Percentiles rank a stretch among this genome's conserved stretches.
Conservation (phyloP, 768 basidiomycete genomes). For the Chiua virens region DNA sequence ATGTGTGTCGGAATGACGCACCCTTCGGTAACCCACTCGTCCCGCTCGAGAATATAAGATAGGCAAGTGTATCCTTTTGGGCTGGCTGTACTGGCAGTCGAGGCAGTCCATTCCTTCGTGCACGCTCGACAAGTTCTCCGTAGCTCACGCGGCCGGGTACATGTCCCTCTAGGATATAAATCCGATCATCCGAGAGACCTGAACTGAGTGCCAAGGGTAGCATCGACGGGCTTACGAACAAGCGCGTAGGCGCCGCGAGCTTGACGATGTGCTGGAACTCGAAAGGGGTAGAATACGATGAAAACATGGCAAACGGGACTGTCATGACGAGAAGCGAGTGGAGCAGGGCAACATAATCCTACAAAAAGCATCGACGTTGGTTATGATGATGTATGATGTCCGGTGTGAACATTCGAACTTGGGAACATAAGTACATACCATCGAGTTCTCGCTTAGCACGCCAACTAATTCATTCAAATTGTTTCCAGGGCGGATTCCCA, state of each 20-base stretch:
- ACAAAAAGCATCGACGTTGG: background rate
- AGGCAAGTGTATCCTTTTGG: constrained; percentile 57
- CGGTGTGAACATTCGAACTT: constrained; percentile 20
- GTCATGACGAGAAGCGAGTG: constrained; percentile 49
- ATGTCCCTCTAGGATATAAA: constrained; percentile 50
- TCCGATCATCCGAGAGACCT: constrained; percentile 38
- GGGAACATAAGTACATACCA: constrained; percentile 43
- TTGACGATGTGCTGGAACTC: constrained; percentile 54
- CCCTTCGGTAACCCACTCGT: constrained; percentile 79
- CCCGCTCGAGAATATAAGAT: constrained; percentile 75
- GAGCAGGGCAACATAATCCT: constrained; percentile 59
- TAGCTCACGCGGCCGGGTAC: constrained; percentile 43
- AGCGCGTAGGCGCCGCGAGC: constrained; percentile 45
- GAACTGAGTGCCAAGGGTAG: constrained; percentile 41
- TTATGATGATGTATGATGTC: constrained; percentile 18
- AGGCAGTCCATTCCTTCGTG: constrained; percentile 38
- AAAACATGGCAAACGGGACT: constrained; percentile 54
- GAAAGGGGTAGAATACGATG: constrained; percentile 53
- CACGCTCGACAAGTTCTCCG: constrained; percentile 42
- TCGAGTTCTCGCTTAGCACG: constrained; percentile 66
- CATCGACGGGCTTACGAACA: constrained; percentile 54
- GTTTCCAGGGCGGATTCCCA: constrained; percentile 47
- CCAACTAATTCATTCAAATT: constrained; percentile 71
- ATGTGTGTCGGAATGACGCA: constrained; percentile 17
- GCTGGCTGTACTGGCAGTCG: constrained; percentile 45